Conservation (phyloP, 352 stramenopile genomes). For the Globisporangium lucens region DNA sequence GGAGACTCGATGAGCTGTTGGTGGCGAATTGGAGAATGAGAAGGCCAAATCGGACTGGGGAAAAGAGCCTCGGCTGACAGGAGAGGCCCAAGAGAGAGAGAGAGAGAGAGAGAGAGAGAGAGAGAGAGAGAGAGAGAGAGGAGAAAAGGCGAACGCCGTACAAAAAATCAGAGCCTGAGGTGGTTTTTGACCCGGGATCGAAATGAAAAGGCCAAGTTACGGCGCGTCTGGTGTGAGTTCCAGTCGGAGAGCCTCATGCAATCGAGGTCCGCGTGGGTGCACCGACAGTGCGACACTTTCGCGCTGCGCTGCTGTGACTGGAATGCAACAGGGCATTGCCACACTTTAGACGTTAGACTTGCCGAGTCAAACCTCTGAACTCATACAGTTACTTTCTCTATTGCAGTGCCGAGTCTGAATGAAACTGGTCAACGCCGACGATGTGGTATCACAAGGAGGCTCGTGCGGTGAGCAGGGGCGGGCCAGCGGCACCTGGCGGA, state of each 20-base stretch:
- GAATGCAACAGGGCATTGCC: background rate
- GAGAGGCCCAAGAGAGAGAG: background rate
- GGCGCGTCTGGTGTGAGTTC: background rate
- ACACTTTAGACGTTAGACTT: background rate
- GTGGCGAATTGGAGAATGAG: constrained; percentile 6
- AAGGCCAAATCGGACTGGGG: background rate
- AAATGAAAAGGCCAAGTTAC: constrained; percentile 3
- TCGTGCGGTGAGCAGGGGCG: constrained; percentile 10
- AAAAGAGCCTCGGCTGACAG: background rate
- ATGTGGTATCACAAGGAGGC: background rate
- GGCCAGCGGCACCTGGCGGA: constrained; percentile 3
- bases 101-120: background rate
- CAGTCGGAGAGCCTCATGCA: background rate
- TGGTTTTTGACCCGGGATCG: constrained; percentile 3
- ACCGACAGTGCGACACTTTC: background rate
- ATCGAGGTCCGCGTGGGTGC: background rate
- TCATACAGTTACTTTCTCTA: background rate
- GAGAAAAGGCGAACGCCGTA: background rate
- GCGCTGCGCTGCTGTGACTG: background rate
- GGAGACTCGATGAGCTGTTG: background rate
- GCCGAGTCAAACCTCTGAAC: background rate
- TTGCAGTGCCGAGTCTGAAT: background rate
- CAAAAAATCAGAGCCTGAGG: background rate
- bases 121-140: background rate
- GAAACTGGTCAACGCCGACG: background rate